Evolutionary conservation across 495 filamentous ascomycete genomes (phyloP).

Genomic region (Mycothermus thermophilus): DNA sequence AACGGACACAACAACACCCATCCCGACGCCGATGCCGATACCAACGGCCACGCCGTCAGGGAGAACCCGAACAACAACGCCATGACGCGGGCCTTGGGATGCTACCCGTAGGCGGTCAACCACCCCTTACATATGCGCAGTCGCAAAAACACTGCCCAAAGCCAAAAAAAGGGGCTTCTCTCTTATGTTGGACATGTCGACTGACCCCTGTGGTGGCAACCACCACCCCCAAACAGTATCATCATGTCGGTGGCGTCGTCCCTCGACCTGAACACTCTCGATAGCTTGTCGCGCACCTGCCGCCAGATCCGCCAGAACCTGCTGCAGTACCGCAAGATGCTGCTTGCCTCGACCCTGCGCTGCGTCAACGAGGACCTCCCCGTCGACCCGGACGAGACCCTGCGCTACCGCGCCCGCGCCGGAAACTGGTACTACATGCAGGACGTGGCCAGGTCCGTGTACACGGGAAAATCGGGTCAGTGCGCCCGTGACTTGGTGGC

Average conservation of each 20-base stretch:
- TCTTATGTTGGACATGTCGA: background rate
- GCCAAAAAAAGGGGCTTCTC: background rate
- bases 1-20: background rate
- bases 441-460: slow-evolving; percentile 16
- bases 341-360: slow-evolving; percentile 59
- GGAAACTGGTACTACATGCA: slow-evolving; percentile 40
- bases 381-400: slow-evolving; percentile 32
- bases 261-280: slow-evolving; percentile 74
- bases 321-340: slow-evolving; percentile 56
- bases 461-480: slow-evolving; percentile 50
- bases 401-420: slow-evolving; percentile 37
- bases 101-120: slow-evolving; percentile 66
- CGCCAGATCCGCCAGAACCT: slow-evolving; percentile 63
- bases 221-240: slow-evolving; percentile 39
- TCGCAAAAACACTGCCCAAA: background rate
- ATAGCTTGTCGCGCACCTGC: slow-evolving; percentile 66
- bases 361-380: slow-evolving; percentile 56
- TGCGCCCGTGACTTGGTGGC: slow-evolving; percentile 79
- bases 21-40: background rate
- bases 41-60: slow-evolving; percentile 17
- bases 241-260: slow-evolving; percentile 55
- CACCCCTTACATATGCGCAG: slow-evolving; percentile 5
- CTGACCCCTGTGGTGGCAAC: background rate
- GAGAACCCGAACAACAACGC: slow-evolving; percentile 52
- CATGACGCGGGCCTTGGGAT: slow-evolving; percentile 66